Evolutionary conservation across 768 basidiomycete species (phyloP).

Genomic region (Porphyrellus cyaneotinctus): DNA sequence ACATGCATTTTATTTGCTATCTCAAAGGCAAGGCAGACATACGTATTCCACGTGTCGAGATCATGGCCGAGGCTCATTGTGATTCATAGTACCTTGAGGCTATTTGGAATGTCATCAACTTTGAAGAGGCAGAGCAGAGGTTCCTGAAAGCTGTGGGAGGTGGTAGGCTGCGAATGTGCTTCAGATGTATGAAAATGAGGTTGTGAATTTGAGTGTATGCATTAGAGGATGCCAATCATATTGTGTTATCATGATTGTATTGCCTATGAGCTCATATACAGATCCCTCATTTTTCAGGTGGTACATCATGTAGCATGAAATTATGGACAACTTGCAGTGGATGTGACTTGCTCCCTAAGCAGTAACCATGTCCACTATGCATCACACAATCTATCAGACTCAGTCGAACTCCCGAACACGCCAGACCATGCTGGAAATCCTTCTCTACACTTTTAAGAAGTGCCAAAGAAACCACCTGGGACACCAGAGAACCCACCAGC

Average conservation of each 20-base stretch:
- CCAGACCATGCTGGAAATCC: no score
- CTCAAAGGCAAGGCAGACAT: conserved; percentile 92
- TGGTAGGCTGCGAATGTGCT: background rate
- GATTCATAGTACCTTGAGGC: conserved; percentile 78
- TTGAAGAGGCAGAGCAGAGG: conserved; percentile 80
- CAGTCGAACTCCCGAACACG: no score
- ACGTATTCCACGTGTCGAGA: conserved; percentile 32
- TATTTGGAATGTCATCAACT: conserved; percentile 96
- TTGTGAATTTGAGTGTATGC: background rate
- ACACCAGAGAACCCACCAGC: conserved; percentile 59
- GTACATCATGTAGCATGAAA: no score
- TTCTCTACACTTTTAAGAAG: no score
- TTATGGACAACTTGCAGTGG: no score
- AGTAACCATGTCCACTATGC: no score
- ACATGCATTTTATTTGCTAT: conserved; percentile 95
- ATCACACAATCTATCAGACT: no score
- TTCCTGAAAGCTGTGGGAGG: conserved; percentile 31
- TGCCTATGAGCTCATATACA: no score
- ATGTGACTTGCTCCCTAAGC: no score
- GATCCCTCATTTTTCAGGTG: no score
- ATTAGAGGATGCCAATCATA: background rate
- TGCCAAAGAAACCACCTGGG: conserved; percentile 68
- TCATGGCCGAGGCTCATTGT: background rate
- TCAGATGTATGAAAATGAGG: background rate
- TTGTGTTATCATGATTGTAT: no score